Percentiles rank a stretch among this genome's conserved stretches.
phyloP scores from a whole-genome alignment of 148 eudicot species.

The Dysphania ambrosioides region DNA sequence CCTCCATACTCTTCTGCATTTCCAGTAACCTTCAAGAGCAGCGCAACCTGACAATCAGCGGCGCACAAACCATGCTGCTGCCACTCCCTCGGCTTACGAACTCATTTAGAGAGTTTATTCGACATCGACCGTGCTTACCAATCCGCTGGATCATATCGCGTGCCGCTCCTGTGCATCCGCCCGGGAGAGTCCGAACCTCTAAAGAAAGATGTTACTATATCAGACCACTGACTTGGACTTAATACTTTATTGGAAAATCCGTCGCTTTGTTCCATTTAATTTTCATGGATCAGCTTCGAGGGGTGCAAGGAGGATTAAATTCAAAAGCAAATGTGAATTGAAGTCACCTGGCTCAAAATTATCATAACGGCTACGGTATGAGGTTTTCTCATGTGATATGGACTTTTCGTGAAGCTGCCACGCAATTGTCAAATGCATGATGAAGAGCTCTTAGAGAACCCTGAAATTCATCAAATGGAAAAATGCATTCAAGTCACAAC shows the following conservation, averaged over 20 bases:
- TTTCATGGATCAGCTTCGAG: constrained; percentile 20
- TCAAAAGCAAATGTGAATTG: neutral
- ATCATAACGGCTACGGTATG: neutral
- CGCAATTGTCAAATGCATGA: neutral
- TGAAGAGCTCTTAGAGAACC: neutral
- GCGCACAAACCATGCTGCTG: constrained; percentile 46
- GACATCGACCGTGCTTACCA: constrained; percentile 88
- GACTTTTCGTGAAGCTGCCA: neutral
- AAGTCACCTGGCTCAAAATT: neutral
- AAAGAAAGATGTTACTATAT: too few species aligned
- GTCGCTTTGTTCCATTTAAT: too few species aligned
- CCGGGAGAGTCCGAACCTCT: too few species aligned
- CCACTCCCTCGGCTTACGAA: constrained; percentile 77
- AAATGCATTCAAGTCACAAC: neutral
- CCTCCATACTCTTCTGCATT: neutral
- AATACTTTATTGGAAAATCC: too few species aligned
- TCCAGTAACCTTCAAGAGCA: neutral
- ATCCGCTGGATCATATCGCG: too few species aligned
- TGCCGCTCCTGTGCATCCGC: too few species aligned
- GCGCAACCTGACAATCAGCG: neutral
- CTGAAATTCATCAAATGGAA: neutral
- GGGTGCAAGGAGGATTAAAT: neutral
- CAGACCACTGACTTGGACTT: too few species aligned
- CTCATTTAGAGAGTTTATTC: constrained; percentile 77
- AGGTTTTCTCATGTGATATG: neutral